phyloP scores from a whole-genome alignment of 257 asterid genomes.

The Salvia splendens region DNA sequence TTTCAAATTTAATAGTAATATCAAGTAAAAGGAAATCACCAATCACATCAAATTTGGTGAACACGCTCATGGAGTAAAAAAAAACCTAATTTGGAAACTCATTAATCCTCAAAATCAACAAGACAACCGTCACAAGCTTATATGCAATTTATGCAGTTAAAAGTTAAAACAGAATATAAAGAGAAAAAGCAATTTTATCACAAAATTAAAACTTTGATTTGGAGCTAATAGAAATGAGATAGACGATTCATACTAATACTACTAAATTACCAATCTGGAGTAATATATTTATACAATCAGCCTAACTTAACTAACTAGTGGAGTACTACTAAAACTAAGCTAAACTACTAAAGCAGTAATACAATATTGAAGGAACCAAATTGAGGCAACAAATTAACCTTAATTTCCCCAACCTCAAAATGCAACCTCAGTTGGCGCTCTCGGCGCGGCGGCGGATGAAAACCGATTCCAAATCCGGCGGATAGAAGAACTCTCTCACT shows the following conservation, averaged over 20 bases:
- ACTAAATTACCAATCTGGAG: not conserved
- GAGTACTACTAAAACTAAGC: constrained; percentile 16
- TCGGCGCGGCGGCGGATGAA: constrained; percentile 57
- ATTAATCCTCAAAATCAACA: not conserved
- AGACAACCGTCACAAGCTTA: not conserved
- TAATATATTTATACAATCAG: constrained; percentile 32
- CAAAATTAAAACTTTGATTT: constrained; percentile 23
- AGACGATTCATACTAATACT: constrained; percentile 29
- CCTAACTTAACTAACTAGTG: not conserved
- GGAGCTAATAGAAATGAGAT: constrained; percentile 9
- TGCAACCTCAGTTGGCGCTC: constrained; percentile 41
- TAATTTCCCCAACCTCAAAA: constrained; percentile 8
- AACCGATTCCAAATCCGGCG: constrained; percentile 81
- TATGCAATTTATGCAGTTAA: not conserved
- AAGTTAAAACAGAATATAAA: not conserved
- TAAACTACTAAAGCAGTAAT: constrained; percentile 18
- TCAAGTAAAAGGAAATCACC: not conserved
- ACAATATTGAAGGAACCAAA: not conserved
- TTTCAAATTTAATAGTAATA: not conserved
- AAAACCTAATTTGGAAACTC: constrained; percentile 19
- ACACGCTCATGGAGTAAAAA: not conserved
- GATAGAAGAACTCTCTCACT: constrained; percentile 63
- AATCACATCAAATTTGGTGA: constrained; percentile 1
- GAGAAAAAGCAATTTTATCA: no score
- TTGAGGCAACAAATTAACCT: not conserved